phyloP scores from a whole-genome alignment of 2,329 filamentous ascomycete genomes.

The Calonectria ilicicola region DNA sequence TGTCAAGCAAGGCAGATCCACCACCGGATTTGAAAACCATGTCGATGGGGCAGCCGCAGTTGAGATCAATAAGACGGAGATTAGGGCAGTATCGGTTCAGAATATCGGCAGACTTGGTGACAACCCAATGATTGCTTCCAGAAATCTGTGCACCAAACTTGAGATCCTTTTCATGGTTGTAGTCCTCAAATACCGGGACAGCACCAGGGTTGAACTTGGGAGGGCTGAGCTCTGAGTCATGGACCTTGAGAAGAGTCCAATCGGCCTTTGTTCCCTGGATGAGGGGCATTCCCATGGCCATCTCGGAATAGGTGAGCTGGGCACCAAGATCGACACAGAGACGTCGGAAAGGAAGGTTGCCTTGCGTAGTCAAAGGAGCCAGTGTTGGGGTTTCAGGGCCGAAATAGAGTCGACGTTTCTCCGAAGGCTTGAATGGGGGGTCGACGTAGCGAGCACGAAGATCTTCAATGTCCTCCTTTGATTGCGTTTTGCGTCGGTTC shows the following conservation, averaged over 20 bases:
- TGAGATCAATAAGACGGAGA: slow-evolving; percentile 91
- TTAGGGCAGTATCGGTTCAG: slow-evolving; percentile 82
- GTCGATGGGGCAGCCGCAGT: slow-evolving; percentile 98
- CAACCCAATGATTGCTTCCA: slow-evolving; percentile 91
- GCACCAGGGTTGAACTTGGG: slow-evolving; percentile 72
- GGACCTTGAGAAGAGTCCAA: slow-evolving; percentile 95
- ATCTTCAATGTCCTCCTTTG: slow-evolving; percentile 68
- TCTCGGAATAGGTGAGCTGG: slow-evolving; percentile 96
- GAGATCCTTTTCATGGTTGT: slow-evolving; percentile 85
- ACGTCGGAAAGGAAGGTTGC: slow-evolving; percentile 93
- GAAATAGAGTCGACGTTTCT: slow-evolving; percentile 95
- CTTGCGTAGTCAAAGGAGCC: slow-evolving; percentile 96
- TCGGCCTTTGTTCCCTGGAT: slow-evolving; percentile 91
- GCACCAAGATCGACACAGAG: slow-evolving; percentile 91
- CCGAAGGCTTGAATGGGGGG: slow-evolving; percentile 87
- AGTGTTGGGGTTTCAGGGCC: slow-evolving; percentile 91
- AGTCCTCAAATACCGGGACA: slow-evolving; percentile 73
- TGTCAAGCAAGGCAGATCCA: slow-evolving; percentile 92
- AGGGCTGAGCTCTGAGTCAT: slow-evolving; percentile 82
- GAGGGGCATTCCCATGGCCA: slow-evolving; percentile 92
- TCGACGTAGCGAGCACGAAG: slow-evolving; percentile 86
- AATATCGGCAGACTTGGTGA: slow-evolving; percentile 87
- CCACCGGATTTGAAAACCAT: slow-evolving; percentile 89
- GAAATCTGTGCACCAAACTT: slow-evolving; percentile 95
- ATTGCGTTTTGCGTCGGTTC: slow-evolving; percentile 57